A percentile compares a stretch with the other conserved stretches of the same genome.
phyloP scores from a whole-genome alignment of 208 protist species.

The Wallacemonas sp. region DNA sequence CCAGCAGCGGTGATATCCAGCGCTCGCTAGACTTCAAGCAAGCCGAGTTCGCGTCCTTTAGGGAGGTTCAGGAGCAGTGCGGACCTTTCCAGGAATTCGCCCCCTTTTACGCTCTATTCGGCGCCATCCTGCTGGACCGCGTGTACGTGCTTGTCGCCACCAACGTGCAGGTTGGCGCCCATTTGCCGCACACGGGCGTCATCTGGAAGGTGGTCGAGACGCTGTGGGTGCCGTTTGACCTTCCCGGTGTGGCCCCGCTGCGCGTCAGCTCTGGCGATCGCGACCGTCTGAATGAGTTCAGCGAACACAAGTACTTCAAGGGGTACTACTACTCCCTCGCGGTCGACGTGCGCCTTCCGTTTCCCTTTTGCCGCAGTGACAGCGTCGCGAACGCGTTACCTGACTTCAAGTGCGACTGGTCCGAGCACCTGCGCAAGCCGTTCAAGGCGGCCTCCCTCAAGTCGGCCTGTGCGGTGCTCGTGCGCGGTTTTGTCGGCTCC shows the following conservation, averaged over 20 bases:
- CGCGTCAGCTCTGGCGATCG: constrained; percentile 49
- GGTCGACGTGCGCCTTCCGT: constrained; percentile 65
- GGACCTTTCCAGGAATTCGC: constrained; percentile 65
- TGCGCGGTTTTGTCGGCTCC: constrained; percentile 77
- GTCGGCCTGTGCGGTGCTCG: constrained; percentile 57
- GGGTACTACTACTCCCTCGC: constrained; percentile 90
- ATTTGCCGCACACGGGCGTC: constrained; percentile 51
- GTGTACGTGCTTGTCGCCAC: constrained; percentile 83
- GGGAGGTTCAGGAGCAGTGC: constrained; percentile 43
- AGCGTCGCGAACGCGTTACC: constrained; percentile 22
- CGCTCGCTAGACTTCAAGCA: constrained; percentile 46
- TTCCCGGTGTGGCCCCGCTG: constrained; percentile 62
- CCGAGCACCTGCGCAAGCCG: constrained; percentile 51
- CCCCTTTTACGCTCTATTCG: constrained; percentile 77
- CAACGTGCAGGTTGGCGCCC: constrained; percentile 32
- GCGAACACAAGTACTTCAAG: constrained; percentile 57
- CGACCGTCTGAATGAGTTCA: constrained; percentile 69
- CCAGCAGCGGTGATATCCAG: constrained; percentile 52
- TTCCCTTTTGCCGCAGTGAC: constrained; percentile 58
- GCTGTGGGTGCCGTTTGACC: constrained; percentile 70
- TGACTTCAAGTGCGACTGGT: constrained; percentile 81
- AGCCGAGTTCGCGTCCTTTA: constrained; percentile 65
- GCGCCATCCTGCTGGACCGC: constrained; percentile 67
- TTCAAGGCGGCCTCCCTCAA: constrained; percentile 44
- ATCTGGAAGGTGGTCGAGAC: constrained; percentile 69